Evolutionary conservation across 2,329 filamentous ascomycete genomes (phyloP), one percentile per base, ranked within the genome.

Genomic region (Colletotrichum brevisporum): DNA sequence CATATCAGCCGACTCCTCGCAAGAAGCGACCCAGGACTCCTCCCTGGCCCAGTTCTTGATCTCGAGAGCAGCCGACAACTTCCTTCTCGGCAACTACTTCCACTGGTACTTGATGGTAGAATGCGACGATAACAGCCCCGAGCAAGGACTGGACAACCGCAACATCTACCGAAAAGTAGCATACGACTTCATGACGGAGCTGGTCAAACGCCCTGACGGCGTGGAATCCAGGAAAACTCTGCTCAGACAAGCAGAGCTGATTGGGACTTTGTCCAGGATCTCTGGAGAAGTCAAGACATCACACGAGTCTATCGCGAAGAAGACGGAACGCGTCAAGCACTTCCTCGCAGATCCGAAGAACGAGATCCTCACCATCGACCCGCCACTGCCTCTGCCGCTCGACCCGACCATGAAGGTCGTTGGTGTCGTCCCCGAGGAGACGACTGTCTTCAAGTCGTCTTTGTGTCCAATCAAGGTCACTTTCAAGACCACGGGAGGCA

Each of bases 41-140:
- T 97, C 95, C 0, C 84, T 99, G 6, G 95, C 95, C 2, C 90
- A 89, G 26, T 99, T 99, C 76, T 85, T 99, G 3, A 96, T 99
- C 64, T 90, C 92, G 1, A 89, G 96, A 43, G 97, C 96, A 4
- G 92, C 93, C 15, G 90, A 91, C 71, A 98, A 97, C 76, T 93
- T 98, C 75, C 91, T 92, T 69, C 87, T 99, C 1, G 96, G 95
- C 36, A 99, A 97, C 78, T 97, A 97, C 81, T 89, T 99, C 62
- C 94, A 98, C 79, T 99, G 96, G 96, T 99, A 98, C 79, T 86
- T 99, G 2, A 98, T 98, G 91, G 96, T 99, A 1, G 97, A 99
- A 81, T 97, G 95, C 74, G 94, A 97, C 74, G 95, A 98, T 78
- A 85, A 86, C 68, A 94, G 92, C 72, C 89, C 90, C 4, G 92